Evolutionary conservation across 345 rosid genomes (phyloP).

Genomic region (Fremontodendron californicum): DNA sequence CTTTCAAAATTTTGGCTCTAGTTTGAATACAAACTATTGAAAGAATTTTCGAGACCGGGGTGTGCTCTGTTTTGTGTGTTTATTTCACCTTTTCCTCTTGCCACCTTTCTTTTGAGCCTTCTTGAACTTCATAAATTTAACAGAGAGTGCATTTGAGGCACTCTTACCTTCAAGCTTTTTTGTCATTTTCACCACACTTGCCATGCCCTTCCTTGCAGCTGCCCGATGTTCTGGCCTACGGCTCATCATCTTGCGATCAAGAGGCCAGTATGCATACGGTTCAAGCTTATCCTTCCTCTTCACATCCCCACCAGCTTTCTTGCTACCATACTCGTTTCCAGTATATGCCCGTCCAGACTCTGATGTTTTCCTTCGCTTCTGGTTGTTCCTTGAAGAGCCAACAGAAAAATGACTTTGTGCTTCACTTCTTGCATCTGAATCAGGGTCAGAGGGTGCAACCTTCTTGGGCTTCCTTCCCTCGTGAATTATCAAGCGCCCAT

Average conservation of each 20-base stretch:
- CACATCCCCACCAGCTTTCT: slow-evolving; percentile 84
- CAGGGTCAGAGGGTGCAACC: slow-evolving; percentile 31
- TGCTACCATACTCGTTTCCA: slow-evolving; percentile 67
- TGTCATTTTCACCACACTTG: slow-evolving; percentile 71
- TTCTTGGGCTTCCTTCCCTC: slow-evolving; percentile 54
- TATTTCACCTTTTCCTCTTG: slow-evolving; percentile 32
- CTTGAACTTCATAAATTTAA: slow-evolving; percentile 31
- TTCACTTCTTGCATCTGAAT: slow-evolving; percentile 59
- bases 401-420: slow-evolving; percentile 41
- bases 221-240: slow-evolving; percentile 83
- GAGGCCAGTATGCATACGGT: slow-evolving; percentile 97
- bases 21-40: too few species aligned
- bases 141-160: slow-evolving; percentile 46
- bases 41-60: neutral
- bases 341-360: slow-evolving; percentile 81
- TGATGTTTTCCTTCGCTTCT: slow-evolving; percentile 64
- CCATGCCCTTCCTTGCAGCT: slow-evolving; percentile 84
- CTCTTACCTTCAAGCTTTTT: slow-evolving; percentile 82
- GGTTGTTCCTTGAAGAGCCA: slow-evolving; percentile 49
- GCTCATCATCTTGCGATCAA: slow-evolving; percentile 96
- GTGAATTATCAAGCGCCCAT: slow-evolving; percentile 64
- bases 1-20: neutral
- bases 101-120: slow-evolving; percentile 38
- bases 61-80: neutral
- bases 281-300: slow-evolving; percentile 83